Percentiles rank a stretch among this genome's conserved stretches.
These are phyloP conservation scores for Colletotrichum truncatum DNA, from an alignment of 2,329 filamentous ascomycete genomes.

Conservation along the genomic window DNA sequence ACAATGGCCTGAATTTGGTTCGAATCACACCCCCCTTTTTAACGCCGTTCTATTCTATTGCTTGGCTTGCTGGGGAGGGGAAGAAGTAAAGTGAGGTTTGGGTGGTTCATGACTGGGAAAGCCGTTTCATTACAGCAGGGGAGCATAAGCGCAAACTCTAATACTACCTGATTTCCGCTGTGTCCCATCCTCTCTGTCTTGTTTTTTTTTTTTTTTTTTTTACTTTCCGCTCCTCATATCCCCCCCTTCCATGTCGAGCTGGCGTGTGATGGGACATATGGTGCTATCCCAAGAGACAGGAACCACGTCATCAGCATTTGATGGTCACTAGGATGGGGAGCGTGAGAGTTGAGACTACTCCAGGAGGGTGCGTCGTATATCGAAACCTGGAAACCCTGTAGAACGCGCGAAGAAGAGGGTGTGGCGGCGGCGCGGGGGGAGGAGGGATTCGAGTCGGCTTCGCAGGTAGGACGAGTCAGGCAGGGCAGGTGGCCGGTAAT, in stretches of 20 bases:
- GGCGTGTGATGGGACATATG: neutral
- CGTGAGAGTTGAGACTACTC: neutral
- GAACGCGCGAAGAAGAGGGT: neutral
- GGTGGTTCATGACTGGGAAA: conserved; percentile 16
- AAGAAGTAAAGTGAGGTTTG: too few species aligned
- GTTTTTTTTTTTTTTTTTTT: neutral
- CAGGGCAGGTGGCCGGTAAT: too few species aligned
- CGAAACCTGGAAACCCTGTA: neutral
- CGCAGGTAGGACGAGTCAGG: conserved; percentile 1
- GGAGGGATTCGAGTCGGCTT: neutral
- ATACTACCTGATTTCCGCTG: too few species aligned
- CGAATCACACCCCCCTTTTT: neutral
- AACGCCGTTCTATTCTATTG: neutral
- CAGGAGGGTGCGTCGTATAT: too few species aligned
- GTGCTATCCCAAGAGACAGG: conserved; percentile 15
- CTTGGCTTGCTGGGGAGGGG: neutral
- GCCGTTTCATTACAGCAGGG: conserved; percentile 19
- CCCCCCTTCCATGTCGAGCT: neutral
- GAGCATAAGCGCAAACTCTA: conserved; percentile 15
- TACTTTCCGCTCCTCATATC: neutral
- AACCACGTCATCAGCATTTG: conserved; percentile 17
- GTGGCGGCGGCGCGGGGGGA: neutral
- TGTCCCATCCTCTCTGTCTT: too few species aligned
- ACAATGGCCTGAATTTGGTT: conserved; percentile 9
- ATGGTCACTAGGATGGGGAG: neutral